phyloP scores from a whole-genome alignment of 2,329 filamentous ascomycete genomes.

The Fusarium multiceps region DNA sequence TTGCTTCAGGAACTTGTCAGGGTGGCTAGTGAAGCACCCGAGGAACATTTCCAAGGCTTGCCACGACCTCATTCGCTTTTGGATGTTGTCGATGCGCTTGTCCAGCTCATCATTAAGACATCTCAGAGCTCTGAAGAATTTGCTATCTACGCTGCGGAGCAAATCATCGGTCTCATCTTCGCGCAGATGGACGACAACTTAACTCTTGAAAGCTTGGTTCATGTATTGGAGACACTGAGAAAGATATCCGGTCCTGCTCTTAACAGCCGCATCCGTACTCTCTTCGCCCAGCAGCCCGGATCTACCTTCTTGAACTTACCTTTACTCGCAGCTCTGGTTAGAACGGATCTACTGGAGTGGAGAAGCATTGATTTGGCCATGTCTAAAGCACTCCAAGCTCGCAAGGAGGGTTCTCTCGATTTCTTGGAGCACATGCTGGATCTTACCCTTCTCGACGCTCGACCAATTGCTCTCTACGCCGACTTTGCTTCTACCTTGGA shows the following conservation, averaged over 20 bases:
- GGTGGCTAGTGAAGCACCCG: constrained; percentile 62
- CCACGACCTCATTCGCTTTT: constrained; percentile 68
- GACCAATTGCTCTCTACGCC: constrained; percentile 80
- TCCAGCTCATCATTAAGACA: constrained; percentile 71
- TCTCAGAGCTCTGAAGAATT: constrained; percentile 71
- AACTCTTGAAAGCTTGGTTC: constrained; percentile 70
- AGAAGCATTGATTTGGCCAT: constrained; percentile 76
- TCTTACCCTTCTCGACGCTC: constrained; percentile 80
- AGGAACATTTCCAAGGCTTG: constrained; percentile 70
- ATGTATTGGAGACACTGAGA: constrained; percentile 69
- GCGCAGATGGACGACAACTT: constrained; percentile 65
- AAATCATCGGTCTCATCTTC: constrained; percentile 69
- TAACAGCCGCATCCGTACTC: constrained; percentile 65
- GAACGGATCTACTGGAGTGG: constrained; percentile 72
- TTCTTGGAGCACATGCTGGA: constrained; percentile 85
- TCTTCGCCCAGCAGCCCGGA: constrained; percentile 68
- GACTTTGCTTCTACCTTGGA: constrained; percentile 89
- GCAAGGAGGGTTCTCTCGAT: constrained; percentile 77
- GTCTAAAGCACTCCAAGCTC: constrained; percentile 76
- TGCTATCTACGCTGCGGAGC: constrained; percentile 68
- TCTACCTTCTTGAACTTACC: constrained; percentile 67
- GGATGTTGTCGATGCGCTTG: constrained; percentile 71
- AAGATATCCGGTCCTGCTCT: constrained; percentile 68
- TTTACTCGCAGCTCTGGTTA: constrained; percentile 67
- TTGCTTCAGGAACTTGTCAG: constrained; percentile 68